These are phyloP conservation scores for Acrodontium crateriforme DNA, from an alignment of 2,329 filamentous ascomycete species.

Conservation along the genomic window DNA sequence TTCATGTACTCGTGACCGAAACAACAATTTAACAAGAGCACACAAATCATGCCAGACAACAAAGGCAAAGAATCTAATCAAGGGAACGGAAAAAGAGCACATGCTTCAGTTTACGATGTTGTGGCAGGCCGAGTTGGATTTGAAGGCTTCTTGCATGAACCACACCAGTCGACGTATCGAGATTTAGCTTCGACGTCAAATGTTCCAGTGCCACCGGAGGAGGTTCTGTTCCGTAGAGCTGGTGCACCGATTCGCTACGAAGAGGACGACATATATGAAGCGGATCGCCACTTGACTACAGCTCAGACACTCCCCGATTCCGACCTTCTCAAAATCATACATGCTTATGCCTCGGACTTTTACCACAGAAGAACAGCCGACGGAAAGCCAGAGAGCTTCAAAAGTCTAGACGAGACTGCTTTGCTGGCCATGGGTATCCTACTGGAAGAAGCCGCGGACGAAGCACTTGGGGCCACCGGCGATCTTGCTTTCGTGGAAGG, in stretches of 20 bases:
- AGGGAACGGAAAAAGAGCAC: conserved; percentile 3
- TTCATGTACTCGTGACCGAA: too few relatives aligned
- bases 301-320: conserved; percentile 47
- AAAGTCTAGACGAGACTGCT: conserved; percentile 66
- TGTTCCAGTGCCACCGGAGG: conserved; percentile 47
- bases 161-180: conserved; percentile 17
- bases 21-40: too few relatives aligned
- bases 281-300: conserved; percentile 41
- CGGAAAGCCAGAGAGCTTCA: conserved; percentile 26
- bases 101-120: conserved; percentile 52
- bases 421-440: conserved; percentile 62
- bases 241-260: conserved; percentile 53
- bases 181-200: conserved; percentile 16
- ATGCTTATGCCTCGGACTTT: conserved; percentile 53
- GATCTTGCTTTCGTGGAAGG: conserved; percentile 60
- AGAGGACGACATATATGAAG: conserved; percentile 59
- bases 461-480: conserved; percentile 48
- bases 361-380: conserved; percentile 34
- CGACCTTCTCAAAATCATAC: conserved; percentile 55
- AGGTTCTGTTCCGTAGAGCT: conserved; percentile 53
- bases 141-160: conserved; percentile 28
- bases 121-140: conserved; percentile 44
- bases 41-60: too few relatives aligned
- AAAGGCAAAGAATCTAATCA: too few relatives aligned
- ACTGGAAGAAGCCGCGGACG: conserved; percentile 54